Evolutionary conservation across 371 early-diverging fungal genomes (phyloP).

Genomic region (Mucor saturninus): DNA sequence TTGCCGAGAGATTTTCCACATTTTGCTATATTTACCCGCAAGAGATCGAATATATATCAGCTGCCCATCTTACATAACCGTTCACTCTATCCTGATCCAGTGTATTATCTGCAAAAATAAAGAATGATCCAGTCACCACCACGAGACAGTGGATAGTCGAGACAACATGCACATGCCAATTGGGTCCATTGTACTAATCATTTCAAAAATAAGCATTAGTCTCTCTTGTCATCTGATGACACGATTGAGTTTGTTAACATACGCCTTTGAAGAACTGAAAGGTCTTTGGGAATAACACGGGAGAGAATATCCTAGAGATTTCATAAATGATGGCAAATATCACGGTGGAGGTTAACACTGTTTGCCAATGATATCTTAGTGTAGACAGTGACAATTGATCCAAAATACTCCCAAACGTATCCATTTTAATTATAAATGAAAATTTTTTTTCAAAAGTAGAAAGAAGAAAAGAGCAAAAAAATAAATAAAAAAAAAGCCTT

Average conservation of each 20-base stretch:
- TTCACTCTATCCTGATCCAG: slow-evolving; percentile 73
- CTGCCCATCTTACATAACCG: slow-evolving; percentile 75
- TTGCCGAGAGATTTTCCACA: not conserved
- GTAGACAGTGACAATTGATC: slow-evolving; percentile 42
- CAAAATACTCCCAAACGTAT: slow-evolving; percentile 30
- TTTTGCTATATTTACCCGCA: slow-evolving; percentile 68
- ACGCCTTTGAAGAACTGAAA: slow-evolving; percentile 64
- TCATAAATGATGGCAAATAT: slow-evolving; percentile 60
- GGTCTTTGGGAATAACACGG: slow-evolving; percentile 63
- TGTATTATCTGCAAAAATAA: slow-evolving; percentile 62
- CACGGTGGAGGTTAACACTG: slow-evolving; percentile 42
- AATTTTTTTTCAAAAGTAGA: not conserved
- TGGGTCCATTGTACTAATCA: slow-evolving; percentile 51
- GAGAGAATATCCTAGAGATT: slow-evolving; percentile 60
- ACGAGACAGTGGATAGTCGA: slow-evolving; percentile 62
- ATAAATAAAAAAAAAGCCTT: not conserved
- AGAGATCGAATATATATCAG: slow-evolving; percentile 79
- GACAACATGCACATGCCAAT: slow-evolving; percentile 81
- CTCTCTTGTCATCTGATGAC: not conserved
- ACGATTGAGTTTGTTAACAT: slow-evolving; percentile 13
- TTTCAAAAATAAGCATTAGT: no score
- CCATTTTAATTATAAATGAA: slow-evolving; percentile 8
- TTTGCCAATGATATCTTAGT: slow-evolving; percentile 49
- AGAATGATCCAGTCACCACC: slow-evolving; percentile 63
- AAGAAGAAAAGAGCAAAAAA: not conserved